A percentile compares a stretch with the other conserved stretches of the same genome.
These are phyloP conservation scores for Plectranthus barbatus DNA, from an alignment of 257 asterid genomes.

Conservation along the genomic window DNA sequence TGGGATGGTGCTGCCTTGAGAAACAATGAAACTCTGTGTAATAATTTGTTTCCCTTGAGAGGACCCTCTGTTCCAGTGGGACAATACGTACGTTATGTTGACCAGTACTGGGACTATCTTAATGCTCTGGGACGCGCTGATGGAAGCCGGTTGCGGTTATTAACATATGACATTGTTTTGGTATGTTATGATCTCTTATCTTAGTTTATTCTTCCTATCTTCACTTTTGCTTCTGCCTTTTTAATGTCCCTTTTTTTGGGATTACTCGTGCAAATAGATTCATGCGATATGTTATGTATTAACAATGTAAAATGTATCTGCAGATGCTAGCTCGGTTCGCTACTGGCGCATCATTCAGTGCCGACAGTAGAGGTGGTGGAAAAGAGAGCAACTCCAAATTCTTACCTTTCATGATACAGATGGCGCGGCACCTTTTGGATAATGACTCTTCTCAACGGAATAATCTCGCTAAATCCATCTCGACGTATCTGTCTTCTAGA, in stretches of 20 bases:
- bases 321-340: conserved; percentile 99
- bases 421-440: conserved; percentile 87
- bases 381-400: conserved; percentile 88
- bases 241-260: too few species aligned
- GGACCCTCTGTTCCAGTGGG: conserved; percentile 80
- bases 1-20: conserved; percentile 99
- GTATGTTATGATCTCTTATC: conserved; percentile 30
- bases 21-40: conserved; percentile 90
- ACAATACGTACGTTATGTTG: conserved; percentile 77
- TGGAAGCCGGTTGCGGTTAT: conserved; percentile 85
- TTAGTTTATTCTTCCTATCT: neutral
- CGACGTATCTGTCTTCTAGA: conserved; percentile 54
- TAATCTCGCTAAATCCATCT: conserved; percentile 55
- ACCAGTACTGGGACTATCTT: conserved; percentile 97
- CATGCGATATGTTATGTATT: neutral
- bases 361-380: conserved; percentile 93
- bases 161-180: conserved; percentile 92
- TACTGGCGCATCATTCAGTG: conserved; percentile 84
- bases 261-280: neutral
- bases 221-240: neutral
- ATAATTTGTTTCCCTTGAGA: conserved; percentile 81
- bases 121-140: conserved; percentile 94
- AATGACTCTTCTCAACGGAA: conserved; percentile 73
- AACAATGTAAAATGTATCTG: neutral
- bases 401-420: conserved; percentile 86